Conservation (phyloP, 2,329 filamentous ascomycete species). For the Chaetomiaceae sp. region DNA sequence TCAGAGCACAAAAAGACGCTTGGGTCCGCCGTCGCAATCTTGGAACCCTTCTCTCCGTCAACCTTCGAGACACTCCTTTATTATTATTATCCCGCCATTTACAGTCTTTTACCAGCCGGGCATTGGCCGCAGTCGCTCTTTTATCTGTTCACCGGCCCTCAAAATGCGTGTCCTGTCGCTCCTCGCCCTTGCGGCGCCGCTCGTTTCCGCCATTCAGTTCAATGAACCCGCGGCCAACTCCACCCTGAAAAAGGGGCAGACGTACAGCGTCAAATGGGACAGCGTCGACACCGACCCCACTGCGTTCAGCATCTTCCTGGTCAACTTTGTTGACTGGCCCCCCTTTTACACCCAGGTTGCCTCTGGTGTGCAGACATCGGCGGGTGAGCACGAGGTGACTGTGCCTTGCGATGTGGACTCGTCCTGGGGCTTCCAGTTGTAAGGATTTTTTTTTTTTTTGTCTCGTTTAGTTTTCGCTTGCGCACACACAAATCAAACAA, state of each 20-base stretch:
- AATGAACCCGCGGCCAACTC: conserved; percentile 33
- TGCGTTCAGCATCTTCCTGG: conserved; percentile 39
- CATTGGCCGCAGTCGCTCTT: conserved; percentile 12
- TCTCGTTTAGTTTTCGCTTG: too few species aligned
- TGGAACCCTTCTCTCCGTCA: neutral
- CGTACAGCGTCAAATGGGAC: conserved; percentile 34
- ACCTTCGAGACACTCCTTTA: too few species aligned
- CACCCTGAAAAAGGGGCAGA: conserved; percentile 35
- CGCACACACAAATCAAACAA: too few species aligned
- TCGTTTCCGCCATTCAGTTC: conserved; percentile 33
- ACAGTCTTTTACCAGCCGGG: conserved; percentile 1
- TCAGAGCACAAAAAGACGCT: neutral
- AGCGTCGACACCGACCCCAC: conserved; percentile 39
- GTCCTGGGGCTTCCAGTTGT: conserved; percentile 40
- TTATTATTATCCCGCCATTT: too few species aligned
- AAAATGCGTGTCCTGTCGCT: conserved; percentile 30
- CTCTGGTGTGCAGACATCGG: conserved; percentile 33
- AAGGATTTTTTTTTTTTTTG: too few species aligned
- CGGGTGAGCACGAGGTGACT: conserved; percentile 32
- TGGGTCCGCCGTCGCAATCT: neutral
- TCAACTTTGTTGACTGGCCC: conserved; percentile 44
- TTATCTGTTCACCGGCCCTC: conserved; percentile 4
- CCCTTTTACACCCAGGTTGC: conserved; percentile 37
- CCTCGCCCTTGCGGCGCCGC: conserved; percentile 30
- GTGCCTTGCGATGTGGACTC: conserved; percentile 36